Percentiles rank a stretch among this genome's conserved stretches.
Conservation (phyloP, 805 yeast species). For the Candida lessepsii region DNA sequence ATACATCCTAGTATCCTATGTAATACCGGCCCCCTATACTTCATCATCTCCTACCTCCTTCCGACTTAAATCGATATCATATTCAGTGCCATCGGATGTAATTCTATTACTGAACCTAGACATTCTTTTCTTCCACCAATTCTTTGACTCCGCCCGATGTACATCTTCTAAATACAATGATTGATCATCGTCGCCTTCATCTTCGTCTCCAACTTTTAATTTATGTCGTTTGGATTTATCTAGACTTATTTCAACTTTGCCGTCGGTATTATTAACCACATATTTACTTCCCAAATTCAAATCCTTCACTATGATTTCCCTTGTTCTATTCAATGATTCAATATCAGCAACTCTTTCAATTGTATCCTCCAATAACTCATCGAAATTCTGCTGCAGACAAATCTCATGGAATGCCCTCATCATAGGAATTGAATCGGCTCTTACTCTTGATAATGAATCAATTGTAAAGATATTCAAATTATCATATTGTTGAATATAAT, state of each 20-base stretch:
- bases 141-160: constrained; percentile 50
- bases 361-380: constrained; percentile 62
- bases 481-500: constrained; percentile 73
- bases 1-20: too few relatives aligned
- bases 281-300: constrained; percentile 53
- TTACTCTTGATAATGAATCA: constrained; percentile 67
- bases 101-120: background rate
- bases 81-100: constrained; percentile 14
- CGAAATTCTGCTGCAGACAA: constrained; percentile 67
- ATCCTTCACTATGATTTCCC: constrained; percentile 74
- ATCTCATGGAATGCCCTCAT: constrained; percentile 86
- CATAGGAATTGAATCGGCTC: constrained; percentile 85
- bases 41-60: background rate
- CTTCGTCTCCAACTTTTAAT: constrained; percentile 15
- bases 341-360: constrained; percentile 68
- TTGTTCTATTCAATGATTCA: constrained; percentile 73
- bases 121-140: constrained; percentile 52
- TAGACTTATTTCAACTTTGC: constrained; percentile 12
- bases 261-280: constrained; percentile 19
- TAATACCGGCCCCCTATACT: too few relatives aligned
- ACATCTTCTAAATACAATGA: constrained; percentile 46
- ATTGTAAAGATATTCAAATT: constrained; percentile 76
- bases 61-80: constrained; percentile 15
- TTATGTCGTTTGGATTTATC: constrained; percentile 13
- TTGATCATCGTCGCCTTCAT: constrained; percentile 17